Evolutionary conservation across 768 basidiomycete species (phyloP).

Genomic region (Amanita phalloides): DNA sequence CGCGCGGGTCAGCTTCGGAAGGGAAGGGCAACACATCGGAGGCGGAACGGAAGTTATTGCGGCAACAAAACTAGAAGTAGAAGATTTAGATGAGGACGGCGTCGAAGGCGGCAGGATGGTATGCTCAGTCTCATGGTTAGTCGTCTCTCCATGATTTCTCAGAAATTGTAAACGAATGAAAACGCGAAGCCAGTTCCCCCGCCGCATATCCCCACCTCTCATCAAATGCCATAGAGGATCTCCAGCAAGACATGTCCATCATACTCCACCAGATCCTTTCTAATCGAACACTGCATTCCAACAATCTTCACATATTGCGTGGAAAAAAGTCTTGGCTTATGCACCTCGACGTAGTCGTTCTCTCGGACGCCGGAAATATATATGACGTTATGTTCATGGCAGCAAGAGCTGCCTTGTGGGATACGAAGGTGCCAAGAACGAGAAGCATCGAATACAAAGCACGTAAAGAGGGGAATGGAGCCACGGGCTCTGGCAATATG

Average conservation of each 20-base stretch:
- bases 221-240: conserved; percentile 55
- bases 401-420: conserved; percentile 69
- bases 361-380: conserved; percentile 66
- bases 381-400: conserved; percentile 75
- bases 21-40: conserved; percentile 37
- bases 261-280: conserved; percentile 55
- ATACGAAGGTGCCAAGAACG: conserved; percentile 71
- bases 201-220: conserved; percentile 69
- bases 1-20: conserved; percentile 64
- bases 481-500: conserved; percentile 31
- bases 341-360: conserved; percentile 62
- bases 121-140: conserved; percentile 72
- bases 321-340: conserved; percentile 67
- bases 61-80: conserved; percentile 74
- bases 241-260: conserved; percentile 62
- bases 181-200: conserved; percentile 53
- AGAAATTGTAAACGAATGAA: conserved; percentile 8
- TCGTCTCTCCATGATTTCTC: conserved; percentile 8
- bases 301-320: conserved; percentile 50
- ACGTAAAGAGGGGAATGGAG: conserved; percentile 11
- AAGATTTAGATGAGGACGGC: conserved; percentile 35
- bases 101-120: conserved; percentile 51
- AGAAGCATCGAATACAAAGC: conserved; percentile 59
- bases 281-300: conserved; percentile 54
- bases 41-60: conserved; percentile 73